These are phyloP conservation scores for Suillus paluster DNA, from an alignment of 768 basidiomycete species.

Conservation along the genomic window DNA sequence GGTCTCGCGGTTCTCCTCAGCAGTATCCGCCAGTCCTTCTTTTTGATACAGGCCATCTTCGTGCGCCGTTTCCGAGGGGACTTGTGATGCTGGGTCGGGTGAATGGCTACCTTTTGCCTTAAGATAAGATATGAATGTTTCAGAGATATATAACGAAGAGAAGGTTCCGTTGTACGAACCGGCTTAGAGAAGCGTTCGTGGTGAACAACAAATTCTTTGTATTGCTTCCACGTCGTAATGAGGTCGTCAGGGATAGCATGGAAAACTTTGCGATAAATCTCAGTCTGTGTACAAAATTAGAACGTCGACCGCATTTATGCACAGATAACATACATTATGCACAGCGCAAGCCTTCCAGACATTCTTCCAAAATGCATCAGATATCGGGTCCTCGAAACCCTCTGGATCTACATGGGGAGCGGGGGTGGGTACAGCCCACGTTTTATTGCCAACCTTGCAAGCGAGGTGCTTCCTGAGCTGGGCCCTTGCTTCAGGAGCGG, in stretches of 20 bases:
- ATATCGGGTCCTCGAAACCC: constrained; percentile 88
- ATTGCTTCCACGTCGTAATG: constrained; percentile 95
- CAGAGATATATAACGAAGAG: background rate
- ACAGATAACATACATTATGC: constrained; percentile 71
- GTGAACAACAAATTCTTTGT: constrained; percentile 79
- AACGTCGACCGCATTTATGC: background rate
- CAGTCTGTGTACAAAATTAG: constrained; percentile 62
- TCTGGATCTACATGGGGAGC: constrained; percentile 77
- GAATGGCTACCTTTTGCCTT: constrained; percentile 49
- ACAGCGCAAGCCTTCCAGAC: constrained; percentile 87
- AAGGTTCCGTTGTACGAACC: constrained; percentile 43
- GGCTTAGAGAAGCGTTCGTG: constrained; percentile 77
- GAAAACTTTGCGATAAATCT: constrained; percentile 95
- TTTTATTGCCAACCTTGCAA: constrained; percentile 54
- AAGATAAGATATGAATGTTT: constrained; percentile 13
- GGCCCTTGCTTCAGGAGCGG: constrained; percentile 52
- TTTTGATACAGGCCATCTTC: constrained; percentile 22
- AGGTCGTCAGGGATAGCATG: constrained; percentile 91
- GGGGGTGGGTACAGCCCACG: constrained; percentile 66
- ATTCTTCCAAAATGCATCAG: constrained; percentile 86
- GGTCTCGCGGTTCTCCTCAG: constrained; percentile 21
- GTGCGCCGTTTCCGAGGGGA: constrained; percentile 63
- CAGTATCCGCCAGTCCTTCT: constrained; percentile 12
- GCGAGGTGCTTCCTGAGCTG: constrained; percentile 56
- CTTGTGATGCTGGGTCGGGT: constrained; percentile 52